Percentiles rank a stretch among this genome's conserved stretches.
Conservation (phyloP, 148 eudicot species). For the Vaccinium macrocarpon region DNA sequence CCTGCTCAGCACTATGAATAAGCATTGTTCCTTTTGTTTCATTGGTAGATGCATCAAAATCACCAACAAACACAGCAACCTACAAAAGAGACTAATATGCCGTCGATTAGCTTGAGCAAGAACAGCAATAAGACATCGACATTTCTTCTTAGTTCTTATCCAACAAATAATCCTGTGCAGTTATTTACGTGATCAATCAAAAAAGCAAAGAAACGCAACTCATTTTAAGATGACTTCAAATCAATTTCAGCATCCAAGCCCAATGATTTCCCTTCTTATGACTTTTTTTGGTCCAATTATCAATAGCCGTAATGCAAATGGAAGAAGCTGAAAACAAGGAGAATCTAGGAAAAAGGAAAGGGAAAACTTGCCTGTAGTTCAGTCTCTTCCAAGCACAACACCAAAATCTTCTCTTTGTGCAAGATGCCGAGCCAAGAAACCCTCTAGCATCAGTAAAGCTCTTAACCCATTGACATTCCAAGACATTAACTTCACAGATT, state of each 20-base stretch:
- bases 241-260: not conserved
- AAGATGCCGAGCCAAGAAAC: too few relatives aligned
- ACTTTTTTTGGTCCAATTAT: too few relatives aligned
- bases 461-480: too few relatives aligned
- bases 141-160: too few relatives aligned
- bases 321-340: not conserved
- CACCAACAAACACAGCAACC: conserved; percentile 92
- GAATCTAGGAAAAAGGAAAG: not conserved
- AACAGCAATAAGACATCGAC: too few relatives aligned
- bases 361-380: conserved; percentile 64
- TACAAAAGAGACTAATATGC: conserved; percentile 20
- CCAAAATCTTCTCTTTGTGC: too few relatives aligned
- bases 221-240: not conserved
- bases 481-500: conserved; percentile 21
- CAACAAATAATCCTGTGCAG: too few relatives aligned
- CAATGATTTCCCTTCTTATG: not conserved
- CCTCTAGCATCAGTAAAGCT: too few relatives aligned
- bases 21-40: conserved; percentile 98
- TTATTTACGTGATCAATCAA: too few relatives aligned
- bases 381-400: conserved; percentile 77
- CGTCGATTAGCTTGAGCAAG: not conserved
- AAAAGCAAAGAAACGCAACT: not conserved
- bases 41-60: conserved; percentile 88
- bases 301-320: not conserved
- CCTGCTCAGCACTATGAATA: conserved; percentile 96